Evolutionary conservation across 2,329 filamentous ascomycete species (phyloP).

Genomic region (Pezicula neosporulosa): DNA sequence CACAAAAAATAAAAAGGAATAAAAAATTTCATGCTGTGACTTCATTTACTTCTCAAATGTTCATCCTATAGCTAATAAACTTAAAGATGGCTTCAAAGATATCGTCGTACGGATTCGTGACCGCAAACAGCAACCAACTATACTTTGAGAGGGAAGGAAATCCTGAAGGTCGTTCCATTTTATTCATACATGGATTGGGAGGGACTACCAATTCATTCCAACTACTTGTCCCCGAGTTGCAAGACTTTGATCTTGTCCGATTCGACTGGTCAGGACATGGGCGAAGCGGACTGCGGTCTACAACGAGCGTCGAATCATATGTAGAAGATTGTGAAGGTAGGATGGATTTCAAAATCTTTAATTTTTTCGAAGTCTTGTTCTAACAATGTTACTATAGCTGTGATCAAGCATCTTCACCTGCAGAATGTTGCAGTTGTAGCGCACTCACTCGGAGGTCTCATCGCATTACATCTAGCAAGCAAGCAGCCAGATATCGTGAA

Average conservation of each 20-base stretch:
- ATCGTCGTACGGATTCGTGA: background rate
- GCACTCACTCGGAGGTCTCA: constrained; percentile 31
- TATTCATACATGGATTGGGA: background rate
- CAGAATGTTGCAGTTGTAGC: constrained; percentile 20
- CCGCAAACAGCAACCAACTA: background rate
- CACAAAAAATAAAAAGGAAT: no score
- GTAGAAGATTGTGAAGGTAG: background rate
- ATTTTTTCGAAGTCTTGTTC: background rate
- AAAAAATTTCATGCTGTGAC: background rate
- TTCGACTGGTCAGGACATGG: background rate
- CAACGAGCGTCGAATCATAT: background rate
- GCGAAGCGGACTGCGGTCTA: background rate
- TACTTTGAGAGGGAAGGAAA: background rate
- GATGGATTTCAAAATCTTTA: background rate
- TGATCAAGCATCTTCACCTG: constrained; percentile 22
- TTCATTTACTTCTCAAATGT: background rate
- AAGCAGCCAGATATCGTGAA: constrained; percentile 18
- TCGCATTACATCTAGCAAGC: constrained; percentile 28
- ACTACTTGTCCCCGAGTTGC: background rate
- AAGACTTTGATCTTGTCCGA: background rate
- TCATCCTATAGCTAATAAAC: no score
- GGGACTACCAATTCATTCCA: constrained; percentile 10
- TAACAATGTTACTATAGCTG: constrained; percentile 9
- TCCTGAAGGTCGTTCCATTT: background rate
- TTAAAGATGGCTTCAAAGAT: background rate